Percentiles rank a stretch among this genome's conserved stretches.
phyloP scores from a whole-genome alignment of 2,329 filamentous ascomycete species.

The Clarireedia hainanense region DNA sequence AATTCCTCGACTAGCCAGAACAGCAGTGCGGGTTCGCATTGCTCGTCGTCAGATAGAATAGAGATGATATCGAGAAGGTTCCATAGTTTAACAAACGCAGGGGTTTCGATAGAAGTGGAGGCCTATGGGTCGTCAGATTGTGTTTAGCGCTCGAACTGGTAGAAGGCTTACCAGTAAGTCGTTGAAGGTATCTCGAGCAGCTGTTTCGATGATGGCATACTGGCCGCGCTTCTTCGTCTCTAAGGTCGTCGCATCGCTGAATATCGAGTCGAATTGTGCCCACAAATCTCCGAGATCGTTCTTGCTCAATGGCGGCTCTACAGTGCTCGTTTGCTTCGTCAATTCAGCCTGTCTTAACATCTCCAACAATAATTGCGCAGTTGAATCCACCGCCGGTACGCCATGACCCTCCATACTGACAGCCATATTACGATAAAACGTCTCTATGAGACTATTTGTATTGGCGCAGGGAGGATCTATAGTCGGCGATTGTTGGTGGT shows the following conservation, averaged over 20 bases:
- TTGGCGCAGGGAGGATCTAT: not conserved
- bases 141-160: slow-evolving; percentile 21
- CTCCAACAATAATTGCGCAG: slow-evolving; percentile 45
- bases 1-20: slow-evolving; percentile 93
- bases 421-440: not conserved
- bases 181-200: slow-evolving; percentile 74
- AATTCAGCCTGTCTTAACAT: slow-evolving; percentile 51
- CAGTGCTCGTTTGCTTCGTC: slow-evolving; percentile 49
- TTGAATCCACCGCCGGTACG: slow-evolving; percentile 45
- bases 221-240: slow-evolving; percentile 38
- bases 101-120: slow-evolving; percentile 65
- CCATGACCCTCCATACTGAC: slow-evolving; percentile 44
- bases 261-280: slow-evolving; percentile 36
- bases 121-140: slow-evolving; percentile 46
- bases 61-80: slow-evolving; percentile 89
- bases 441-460: not conserved
- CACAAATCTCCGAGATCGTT: slow-evolving; percentile 50
- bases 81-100: slow-evolving; percentile 79
- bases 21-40: slow-evolving; percentile 69
- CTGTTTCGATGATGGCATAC: slow-evolving; percentile 70
- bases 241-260: slow-evolving; percentile 27
- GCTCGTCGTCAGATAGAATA: slow-evolving; percentile 74
- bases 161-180: slow-evolving; percentile 58
- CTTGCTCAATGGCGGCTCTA: slow-evolving; percentile 71
- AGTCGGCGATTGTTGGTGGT: not conserved